Evolutionary conservation across 2,329 filamentous ascomycete genomes (phyloP).

Genomic region (Elsinoe australis): DNA sequence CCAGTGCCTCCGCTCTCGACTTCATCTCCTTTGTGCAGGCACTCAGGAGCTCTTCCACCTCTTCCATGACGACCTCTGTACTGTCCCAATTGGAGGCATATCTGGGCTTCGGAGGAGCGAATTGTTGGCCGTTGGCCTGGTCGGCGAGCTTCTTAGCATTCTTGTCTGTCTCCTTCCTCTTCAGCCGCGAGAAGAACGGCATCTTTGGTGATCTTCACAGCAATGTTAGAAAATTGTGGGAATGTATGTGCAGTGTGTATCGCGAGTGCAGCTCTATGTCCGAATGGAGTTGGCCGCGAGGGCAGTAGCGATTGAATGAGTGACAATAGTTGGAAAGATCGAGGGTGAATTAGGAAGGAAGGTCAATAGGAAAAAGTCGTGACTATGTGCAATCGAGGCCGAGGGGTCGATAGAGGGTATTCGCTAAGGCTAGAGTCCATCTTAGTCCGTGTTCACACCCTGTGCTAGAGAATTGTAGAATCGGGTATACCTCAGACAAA

Average conservation of each 20-base stretch:
- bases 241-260: too few relatives aligned
- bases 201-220: too few relatives aligned
- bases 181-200: constrained; percentile 58
- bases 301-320: constrained; percentile 11
- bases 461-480: constrained; percentile 1
- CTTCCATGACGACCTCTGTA: constrained; percentile 74
- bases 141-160: constrained; percentile 51
- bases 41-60: constrained; percentile 79
- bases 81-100: constrained; percentile 84
- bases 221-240: too few relatives aligned
- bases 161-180: constrained; percentile 59
- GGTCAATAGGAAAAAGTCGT: too few relatives aligned
- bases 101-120: constrained; percentile 59
- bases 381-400: too few relatives aligned
- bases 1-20: constrained; percentile 69
- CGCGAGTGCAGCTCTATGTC: too few relatives aligned
- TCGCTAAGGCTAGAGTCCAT: too few relatives aligned
- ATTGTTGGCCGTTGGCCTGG: constrained; percentile 44
- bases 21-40: constrained; percentile 88
- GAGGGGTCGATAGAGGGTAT: not conserved
- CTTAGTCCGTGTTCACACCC: constrained; percentile 4
- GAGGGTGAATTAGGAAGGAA: too few relatives aligned
- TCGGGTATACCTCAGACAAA: constrained; percentile 15
- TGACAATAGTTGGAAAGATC: constrained; percentile 12
- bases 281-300: not conserved